Evolutionary conservation across 129 eudicot genomes (phyloP), one percentile per base, ranked within the genome.

Genomic region (Flaveria sonorensis): DNA sequence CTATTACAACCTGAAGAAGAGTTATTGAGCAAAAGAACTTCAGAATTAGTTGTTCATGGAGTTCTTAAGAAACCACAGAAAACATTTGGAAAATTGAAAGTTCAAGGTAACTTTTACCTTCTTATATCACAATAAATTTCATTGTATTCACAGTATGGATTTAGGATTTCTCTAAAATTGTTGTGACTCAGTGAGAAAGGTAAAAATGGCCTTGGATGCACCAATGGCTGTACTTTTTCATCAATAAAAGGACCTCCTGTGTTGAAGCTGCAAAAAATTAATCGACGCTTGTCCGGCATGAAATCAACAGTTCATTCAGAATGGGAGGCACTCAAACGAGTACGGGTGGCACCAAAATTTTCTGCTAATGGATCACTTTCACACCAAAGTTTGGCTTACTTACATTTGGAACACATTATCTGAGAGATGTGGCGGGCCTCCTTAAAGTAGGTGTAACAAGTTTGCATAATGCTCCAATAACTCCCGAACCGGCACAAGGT

Each of bases 1-100:
- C 73, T 92, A 55, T 82, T 92, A 70, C 96, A 92, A 85, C 81
- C 97, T 39, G 96, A 92, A 77, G 93, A 88, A 70, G 97, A 92
- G 68, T 56, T 92, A 7, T 48, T 92, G 84, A 80, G 53, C 63
- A 87, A 84, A 80, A 68, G 70, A 45, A 57, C 91, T 53, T 65
- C 89, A 50, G 93, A 86, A 68, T 75, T 89, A 63, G 86, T 84
- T n/a, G 79, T 87, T 77, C 87, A 85, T 62, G 88, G 81, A 73
- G 88, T 85, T 70, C 26, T 20, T 65, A 71, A 88, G 36, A 92
- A 86, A 77, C 88, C 84, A 14, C 89, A 89, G 81, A 92, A 84
- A 79, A 84, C 88, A 15, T 70, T 82, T 70, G 97, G 96, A 76
- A 89, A 87, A 84, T 74, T 92, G 65, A 92, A 86, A 83, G 89